Percentiles rank a stretch among this genome's conserved stretches.
These are phyloP conservation scores for Penicillium parvum DNA, from an alignment of 495 filamentous ascomycete genomes.

Conservation along the genomic window DNA sequence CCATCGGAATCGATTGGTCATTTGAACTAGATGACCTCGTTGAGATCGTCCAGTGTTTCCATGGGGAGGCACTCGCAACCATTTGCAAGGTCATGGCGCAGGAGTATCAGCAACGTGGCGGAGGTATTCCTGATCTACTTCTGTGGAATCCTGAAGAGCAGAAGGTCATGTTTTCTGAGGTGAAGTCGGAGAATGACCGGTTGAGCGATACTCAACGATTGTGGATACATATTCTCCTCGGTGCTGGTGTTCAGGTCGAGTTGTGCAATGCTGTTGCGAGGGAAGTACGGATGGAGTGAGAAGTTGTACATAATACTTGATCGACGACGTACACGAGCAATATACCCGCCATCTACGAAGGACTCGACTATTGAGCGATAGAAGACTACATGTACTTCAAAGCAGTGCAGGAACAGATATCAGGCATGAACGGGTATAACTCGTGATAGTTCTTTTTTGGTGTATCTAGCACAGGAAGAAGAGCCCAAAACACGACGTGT, in stretches of 20 bases:
- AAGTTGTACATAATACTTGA: conserved; percentile 5
- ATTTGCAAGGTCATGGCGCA: conserved; percentile 93
- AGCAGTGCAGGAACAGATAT: conserved; percentile 1
- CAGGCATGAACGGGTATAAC: conserved; percentile 24
- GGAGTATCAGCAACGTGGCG: conserved; percentile 81
- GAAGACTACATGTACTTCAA: not conserved
- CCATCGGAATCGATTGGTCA: conserved; percentile 87
- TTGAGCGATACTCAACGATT: conserved; percentile 93
- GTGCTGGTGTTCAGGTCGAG: conserved; percentile 80
- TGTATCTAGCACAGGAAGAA: conserved; percentile 25
- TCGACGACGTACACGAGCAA: conserved; percentile 4
- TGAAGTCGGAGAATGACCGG: conserved; percentile 93
- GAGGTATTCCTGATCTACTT: conserved; percentile 89
- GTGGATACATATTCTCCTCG: conserved; percentile 90
- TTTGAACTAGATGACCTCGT: conserved; percentile 75
- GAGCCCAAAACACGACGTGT: conserved; percentile 3
- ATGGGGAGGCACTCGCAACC: conserved; percentile 70
- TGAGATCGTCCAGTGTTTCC: conserved; percentile 77
- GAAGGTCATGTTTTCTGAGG: conserved; percentile 81
- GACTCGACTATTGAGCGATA: not conserved
- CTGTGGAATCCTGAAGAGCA: conserved; percentile 62
- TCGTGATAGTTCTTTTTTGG: conserved; percentile 32
- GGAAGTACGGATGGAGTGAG: conserved; percentile 48
- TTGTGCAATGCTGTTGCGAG: conserved; percentile 82
- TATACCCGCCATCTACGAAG: not conserved